Base-by-base conservation (phyloP, 139 green algal genomes). In the Pleodorina starrii region DNA sequence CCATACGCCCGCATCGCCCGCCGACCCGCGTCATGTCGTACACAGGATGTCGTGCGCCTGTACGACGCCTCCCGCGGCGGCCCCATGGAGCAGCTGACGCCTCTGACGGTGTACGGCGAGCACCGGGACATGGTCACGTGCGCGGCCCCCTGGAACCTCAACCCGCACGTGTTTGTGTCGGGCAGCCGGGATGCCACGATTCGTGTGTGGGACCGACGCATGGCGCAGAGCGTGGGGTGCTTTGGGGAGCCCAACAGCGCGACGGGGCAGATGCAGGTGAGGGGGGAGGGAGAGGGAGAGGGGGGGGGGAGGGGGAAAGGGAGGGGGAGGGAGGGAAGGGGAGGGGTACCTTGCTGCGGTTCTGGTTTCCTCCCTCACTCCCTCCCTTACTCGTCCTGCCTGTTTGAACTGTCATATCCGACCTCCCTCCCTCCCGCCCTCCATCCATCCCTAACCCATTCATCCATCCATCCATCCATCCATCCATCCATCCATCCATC, bases 81-180 rank as follows among this genome's bases (percentile, higher is more conserved):
- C 10, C 29, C 48, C 9, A 4, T 90, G 72, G 69, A 76, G 16
- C 29, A 35, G 12, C 9, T 76, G 59, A n/a, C 69, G 43, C 89
- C 85, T 23, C 71, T 87, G 9, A 16, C 17, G 0, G 12, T 35
- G 12, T 87, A 86, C 44, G 29, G 0, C 0, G 90, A 91, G 50
- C 92, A 94, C 84, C 35, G 29, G 3, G 73, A 93, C 29, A 89
- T 96, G 48, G 86, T 96, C 25, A 96, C 92, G 29, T 94, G 85
- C 79, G 63, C 72, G 16, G 50, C 72, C 25, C 66, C 88, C 17
- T 89, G 72, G 78, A 57, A 60, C 44, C 79, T 36, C 43, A 88
- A 92, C 78, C 83, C 94, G 3, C 79, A 91, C 54, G 75, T 96
- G 36, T 90, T 96, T 27, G 36, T 95, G 32, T 93, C 90, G 48